Conservation (phyloP, 2,329 filamentous ascomycete genomes). For the Amauroascus niger region DNA sequence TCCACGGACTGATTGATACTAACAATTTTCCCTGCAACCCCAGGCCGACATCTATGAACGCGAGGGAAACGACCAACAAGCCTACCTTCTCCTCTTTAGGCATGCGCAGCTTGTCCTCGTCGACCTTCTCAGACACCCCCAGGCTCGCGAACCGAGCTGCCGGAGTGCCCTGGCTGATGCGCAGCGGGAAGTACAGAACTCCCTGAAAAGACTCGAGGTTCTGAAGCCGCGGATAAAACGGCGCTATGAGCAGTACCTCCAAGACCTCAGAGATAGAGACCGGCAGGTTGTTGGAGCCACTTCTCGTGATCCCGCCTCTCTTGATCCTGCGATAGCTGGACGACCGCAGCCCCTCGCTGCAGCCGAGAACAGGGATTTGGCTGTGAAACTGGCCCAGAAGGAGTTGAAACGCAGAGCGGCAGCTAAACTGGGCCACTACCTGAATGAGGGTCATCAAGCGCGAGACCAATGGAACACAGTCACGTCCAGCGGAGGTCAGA, state of each 20-base stretch:
- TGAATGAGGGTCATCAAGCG: conserved; percentile 4
- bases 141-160: conserved; percentile 56
- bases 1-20: neutral
- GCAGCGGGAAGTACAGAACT: conserved; percentile 52
- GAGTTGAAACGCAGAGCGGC: conserved; percentile 56
- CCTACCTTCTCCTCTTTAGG: conserved; percentile 83
- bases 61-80: conserved; percentile 77
- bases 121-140: conserved; percentile 64
- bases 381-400: conserved; percentile 62
- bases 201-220: conserved; percentile 62
- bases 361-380: conserved; percentile 61
- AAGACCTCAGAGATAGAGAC: conserved; percentile 40
- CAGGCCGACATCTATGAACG: conserved; percentile 75
- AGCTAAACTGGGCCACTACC: conserved; percentile 3
- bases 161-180: conserved; percentile 46
- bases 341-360: conserved; percentile 57
- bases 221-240: conserved; percentile 69
- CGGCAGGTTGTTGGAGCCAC: conserved; percentile 15
- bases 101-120: conserved; percentile 77
- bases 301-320: conserved; percentile 9
- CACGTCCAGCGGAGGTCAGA: neutral
- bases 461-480: neutral
- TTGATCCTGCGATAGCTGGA: conserved; percentile 52
- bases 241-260: conserved; percentile 58
- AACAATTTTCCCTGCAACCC: neutral